These are phyloP conservation scores for Quercus gilva DNA, from an alignment of 306 rosid genomes.

Conservation along the genomic window DNA sequence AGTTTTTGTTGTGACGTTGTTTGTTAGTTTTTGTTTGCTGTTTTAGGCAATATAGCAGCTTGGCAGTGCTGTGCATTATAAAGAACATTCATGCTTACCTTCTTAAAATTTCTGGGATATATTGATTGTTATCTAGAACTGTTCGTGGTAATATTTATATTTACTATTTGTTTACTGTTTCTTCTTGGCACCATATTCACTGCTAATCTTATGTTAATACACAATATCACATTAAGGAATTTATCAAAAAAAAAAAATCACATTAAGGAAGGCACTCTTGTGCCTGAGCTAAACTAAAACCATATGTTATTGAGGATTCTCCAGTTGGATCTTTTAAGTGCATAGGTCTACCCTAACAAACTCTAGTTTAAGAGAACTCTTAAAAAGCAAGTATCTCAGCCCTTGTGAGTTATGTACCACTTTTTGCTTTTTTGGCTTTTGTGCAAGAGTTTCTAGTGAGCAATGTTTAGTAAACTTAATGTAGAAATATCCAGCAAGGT, in stretches of 20 bases:
- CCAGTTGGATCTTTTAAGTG: background rate
- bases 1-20: background rate
- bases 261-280: background rate
- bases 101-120: conserved; percentile 9
- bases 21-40: background rate
- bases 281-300: background rate
- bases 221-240: background rate
- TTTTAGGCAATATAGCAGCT: background rate
- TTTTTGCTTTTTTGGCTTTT: background rate
- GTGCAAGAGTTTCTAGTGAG: background rate
- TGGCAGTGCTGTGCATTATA: background rate
- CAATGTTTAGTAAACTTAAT: background rate
- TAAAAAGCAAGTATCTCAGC: background rate
- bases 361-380: background rate
- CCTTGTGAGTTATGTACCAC: background rate
- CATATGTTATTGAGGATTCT: background rate
- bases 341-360: background rate
- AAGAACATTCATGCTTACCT: background rate
- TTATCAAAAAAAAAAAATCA: background rate
- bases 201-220: background rate
- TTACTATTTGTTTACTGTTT: background rate
- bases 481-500: conserved; percentile 15
- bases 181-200: background rate
- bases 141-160: background rate
- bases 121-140: conserved; percentile 1